phyloP scores from a whole-genome alignment of 495 filamentous ascomycete genomes.

The Clohesyomyces aquaticus region DNA sequence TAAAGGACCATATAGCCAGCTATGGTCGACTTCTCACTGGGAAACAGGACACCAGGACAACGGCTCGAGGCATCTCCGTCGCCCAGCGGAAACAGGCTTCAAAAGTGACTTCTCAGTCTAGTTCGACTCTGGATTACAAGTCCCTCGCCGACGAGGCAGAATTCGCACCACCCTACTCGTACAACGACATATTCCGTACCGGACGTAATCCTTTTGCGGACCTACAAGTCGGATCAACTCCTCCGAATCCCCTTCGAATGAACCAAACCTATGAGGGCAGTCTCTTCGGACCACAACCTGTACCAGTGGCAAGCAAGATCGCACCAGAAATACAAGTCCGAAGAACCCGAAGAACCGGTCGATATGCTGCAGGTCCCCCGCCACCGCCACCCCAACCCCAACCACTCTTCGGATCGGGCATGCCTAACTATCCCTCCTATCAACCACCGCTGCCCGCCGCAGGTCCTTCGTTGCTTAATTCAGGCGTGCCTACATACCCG shows the following conservation, averaged over 20 bases:
- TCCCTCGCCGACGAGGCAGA: slow-evolving; percentile 24
- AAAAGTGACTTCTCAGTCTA: slow-evolving; percentile 1
- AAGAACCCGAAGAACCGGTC: background rate
- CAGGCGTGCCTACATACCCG: background rate
- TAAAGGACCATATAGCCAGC: slow-evolving; percentile 9
- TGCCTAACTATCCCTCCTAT: background rate
- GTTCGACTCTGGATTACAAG: slow-evolving; percentile 18
- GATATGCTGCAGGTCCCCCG: background rate
- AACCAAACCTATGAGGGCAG: background rate
- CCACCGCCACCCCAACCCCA: no score
- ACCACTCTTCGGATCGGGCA: background rate
- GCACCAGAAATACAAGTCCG: background rate
- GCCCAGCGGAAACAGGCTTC: slow-evolving; percentile 17
- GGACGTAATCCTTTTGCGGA: no score
- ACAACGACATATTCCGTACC: background rate
- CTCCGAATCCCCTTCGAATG: no score
- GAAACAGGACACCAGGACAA: slow-evolving; percentile 11
- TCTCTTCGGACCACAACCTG: background rate
- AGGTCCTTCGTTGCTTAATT: background rate
- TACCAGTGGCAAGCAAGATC: background rate
- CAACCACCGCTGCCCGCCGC: background rate
- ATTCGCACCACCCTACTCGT: slow-evolving; percentile 6
- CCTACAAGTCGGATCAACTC: no score
- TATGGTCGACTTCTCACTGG: slow-evolving; percentile 9
- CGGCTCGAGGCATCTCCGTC: slow-evolving; percentile 13